Base-by-base conservation (phyloP, 306 rosid species). In the Castanea mollissima region DNA sequence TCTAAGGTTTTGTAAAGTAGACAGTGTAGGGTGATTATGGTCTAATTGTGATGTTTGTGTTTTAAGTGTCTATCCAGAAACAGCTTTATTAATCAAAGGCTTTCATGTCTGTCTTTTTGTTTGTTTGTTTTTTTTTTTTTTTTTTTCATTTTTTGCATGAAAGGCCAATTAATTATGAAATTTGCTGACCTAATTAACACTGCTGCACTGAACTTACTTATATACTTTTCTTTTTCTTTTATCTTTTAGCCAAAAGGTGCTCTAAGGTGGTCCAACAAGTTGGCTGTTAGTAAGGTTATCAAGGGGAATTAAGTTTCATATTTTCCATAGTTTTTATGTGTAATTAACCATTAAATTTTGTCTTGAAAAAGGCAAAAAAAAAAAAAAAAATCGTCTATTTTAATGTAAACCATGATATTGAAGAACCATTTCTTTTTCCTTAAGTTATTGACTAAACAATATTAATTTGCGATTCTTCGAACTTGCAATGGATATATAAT, bases 11-110 rank as follows among this genome's bases (percentile, higher is more conserved):
- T 59, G 73, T 68, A 51, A 81, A 75, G 73, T 57, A 71, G 76
- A 79, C 87, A 75, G 59, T 81, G 25, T 60, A 38, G 55, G 65
- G 74, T 83, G 85, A 81, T 82, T 78, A 55, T 27, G 55, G 78
- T 79, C 84, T 69, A 81, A 85, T 80, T 73, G 75, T 72, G 60
- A 57, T 77, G 89, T 73, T 78, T 76, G 59, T 89, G 92, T 80
- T 68, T 35, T 63, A 51, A 67, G 79, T 72, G 79, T 69, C 72
- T 68, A 81, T 74, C 74, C 76, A 75, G 81, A 78, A 76, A 80
- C 89, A 78, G 60, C 69, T 79, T 84, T 73, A 74, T 85, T 58
- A 80, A 68, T 69, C 79, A 82, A 82, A 78, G 76, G 59, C 56
- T 80, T 76, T 78, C 79, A 76, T 82, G 90, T 74, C 83, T 81